Conservation (phyloP, 371 early-diverging fungal species). For the Aphelidium insulamus region DNA sequence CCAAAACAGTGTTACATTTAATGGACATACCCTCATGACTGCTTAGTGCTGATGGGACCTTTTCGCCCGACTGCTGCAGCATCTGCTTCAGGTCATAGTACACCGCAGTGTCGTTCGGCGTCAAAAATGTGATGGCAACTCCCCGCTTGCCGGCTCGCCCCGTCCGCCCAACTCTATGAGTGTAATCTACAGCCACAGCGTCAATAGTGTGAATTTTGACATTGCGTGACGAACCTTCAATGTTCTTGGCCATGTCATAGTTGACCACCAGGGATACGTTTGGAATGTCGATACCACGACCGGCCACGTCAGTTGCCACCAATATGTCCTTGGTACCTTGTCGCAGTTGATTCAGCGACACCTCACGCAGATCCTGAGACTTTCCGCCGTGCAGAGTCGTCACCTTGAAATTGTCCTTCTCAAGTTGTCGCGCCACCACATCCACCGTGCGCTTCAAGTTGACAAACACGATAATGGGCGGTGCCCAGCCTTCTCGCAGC, state of each 20-base stretch:
- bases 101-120: conserved; percentile 60
- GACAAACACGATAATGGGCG: conserved; percentile 92
- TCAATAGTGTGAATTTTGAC: background rate
- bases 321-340: conserved; percentile 47
- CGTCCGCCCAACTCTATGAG: conserved; percentile 71
- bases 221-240: conserved; percentile 35
- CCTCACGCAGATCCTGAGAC: conserved; percentile 79
- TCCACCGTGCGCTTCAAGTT: conserved; percentile 81
- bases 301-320: conserved; percentile 95
- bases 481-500: conserved; percentile 33
- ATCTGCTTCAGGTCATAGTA: conserved; percentile 73
- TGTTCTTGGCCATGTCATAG: conserved; percentile 91
- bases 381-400: conserved; percentile 84
- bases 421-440: conserved; percentile 40
- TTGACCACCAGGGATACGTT: conserved; percentile 92
- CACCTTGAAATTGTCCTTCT: conserved; percentile 34
- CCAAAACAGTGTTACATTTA: conserved; percentile 1
- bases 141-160: conserved; percentile 94
- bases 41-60: conserved; percentile 63
- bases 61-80: conserved; percentile 51
- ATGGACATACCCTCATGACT: conserved; percentile 53
- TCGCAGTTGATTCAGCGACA: conserved; percentile 43
- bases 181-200: conserved; percentile 12
- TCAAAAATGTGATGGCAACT: conserved; percentile 75
- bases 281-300: conserved; percentile 95